These are phyloP conservation scores for Vinca minor DNA, from an alignment of 257 asterid species.

Conservation along the genomic window DNA sequence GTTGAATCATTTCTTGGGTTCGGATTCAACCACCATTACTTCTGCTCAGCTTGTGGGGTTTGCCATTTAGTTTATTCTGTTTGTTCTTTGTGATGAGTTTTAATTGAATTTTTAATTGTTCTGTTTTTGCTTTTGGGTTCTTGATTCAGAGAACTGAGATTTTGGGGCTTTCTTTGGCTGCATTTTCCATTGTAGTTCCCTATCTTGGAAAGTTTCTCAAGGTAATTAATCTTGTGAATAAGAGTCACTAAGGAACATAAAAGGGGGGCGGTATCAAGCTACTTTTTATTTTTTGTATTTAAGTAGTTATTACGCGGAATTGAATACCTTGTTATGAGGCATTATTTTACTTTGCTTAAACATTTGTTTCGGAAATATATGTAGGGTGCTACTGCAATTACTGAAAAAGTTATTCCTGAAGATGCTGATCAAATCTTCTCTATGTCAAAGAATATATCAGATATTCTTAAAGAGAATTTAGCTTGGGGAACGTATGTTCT, in stretches of 20 bases:
- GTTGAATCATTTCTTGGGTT: slow-evolving; percentile 68
- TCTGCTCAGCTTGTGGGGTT: slow-evolving; percentile 65
- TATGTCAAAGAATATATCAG: slow-evolving; percentile 46
- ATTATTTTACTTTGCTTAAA: neutral
- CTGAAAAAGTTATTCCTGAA: slow-evolving; percentile 53
- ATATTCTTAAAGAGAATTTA: slow-evolving; percentile 62
- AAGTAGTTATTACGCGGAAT: no score
- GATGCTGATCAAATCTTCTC: slow-evolving; percentile 62
- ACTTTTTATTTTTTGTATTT: no score
- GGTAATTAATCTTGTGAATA: slow-evolving; percentile 29
- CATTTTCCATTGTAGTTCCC: slow-evolving; percentile 66
- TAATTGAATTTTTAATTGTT: neutral
- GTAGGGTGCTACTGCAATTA: slow-evolving; percentile 64
- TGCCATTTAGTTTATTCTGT: neutral
- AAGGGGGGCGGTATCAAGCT: neutral
- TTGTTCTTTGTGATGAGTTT: neutral
- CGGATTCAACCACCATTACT: slow-evolving; percentile 51
- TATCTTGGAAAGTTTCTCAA: slow-evolving; percentile 76
- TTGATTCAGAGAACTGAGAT: slow-evolving; percentile 70
- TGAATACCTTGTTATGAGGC: neutral
- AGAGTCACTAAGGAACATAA: neutral
- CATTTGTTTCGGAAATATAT: slow-evolving; percentile 10
- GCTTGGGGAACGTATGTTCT: slow-evolving; percentile 91
- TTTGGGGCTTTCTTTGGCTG: slow-evolving; percentile 71
- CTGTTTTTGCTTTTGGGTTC: neutral